phyloP scores from a whole-genome alignment of 352 stramenopile genomes.

The Phytophthora pisi region DNA sequence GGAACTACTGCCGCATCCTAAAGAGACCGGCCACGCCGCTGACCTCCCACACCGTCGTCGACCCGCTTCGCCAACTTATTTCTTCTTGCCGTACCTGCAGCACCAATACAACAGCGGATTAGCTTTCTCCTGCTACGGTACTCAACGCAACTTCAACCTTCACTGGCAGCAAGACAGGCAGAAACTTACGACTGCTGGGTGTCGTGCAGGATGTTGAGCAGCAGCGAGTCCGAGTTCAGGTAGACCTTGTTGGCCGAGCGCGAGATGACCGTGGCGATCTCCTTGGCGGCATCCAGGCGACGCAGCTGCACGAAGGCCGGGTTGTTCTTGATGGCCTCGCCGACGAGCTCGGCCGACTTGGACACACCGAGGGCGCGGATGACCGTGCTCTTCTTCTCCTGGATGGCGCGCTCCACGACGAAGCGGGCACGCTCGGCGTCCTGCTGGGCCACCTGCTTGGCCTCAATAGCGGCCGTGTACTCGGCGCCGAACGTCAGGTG shows the following conservation, averaged over 20 bases:
- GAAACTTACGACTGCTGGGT: slow-evolving; percentile 52
- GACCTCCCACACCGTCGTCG: neutral
- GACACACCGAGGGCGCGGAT: slow-evolving; percentile 98
- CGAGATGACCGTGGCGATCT: slow-evolving; percentile 97
- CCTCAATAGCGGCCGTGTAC: slow-evolving; percentile 99
- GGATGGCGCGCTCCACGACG: slow-evolving; percentile 97
- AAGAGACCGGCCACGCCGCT: slow-evolving; percentile 3
- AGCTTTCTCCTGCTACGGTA: neutral
- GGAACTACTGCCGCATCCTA: slow-evolving; percentile 23
- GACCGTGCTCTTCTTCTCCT: slow-evolving; percentile 99
- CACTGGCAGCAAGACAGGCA: too few species aligned
- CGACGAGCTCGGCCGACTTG: slow-evolving; percentile 98
- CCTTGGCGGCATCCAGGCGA: slow-evolving; percentile 98
- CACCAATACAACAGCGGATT: slow-evolving; percentile 2
- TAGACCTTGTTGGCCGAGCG: slow-evolving; percentile 98
- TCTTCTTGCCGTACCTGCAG: slow-evolving; percentile 47
- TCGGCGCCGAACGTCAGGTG: slow-evolving; percentile 98
- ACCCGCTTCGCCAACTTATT: slow-evolving; percentile 30
- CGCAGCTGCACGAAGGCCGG: slow-evolving; percentile 99
- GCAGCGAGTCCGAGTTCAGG: slow-evolving; percentile 96
- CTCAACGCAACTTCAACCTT: neutral
- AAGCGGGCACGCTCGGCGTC: slow-evolving; percentile 99
- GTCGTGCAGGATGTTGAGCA: slow-evolving; percentile 96
- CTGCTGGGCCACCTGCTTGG: slow-evolving; percentile 99
- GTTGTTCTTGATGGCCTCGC: slow-evolving; percentile 99